phyloP scores from a whole-genome alignment of 2,329 filamentous ascomycete species.

The Botrytis medusae region DNA sequence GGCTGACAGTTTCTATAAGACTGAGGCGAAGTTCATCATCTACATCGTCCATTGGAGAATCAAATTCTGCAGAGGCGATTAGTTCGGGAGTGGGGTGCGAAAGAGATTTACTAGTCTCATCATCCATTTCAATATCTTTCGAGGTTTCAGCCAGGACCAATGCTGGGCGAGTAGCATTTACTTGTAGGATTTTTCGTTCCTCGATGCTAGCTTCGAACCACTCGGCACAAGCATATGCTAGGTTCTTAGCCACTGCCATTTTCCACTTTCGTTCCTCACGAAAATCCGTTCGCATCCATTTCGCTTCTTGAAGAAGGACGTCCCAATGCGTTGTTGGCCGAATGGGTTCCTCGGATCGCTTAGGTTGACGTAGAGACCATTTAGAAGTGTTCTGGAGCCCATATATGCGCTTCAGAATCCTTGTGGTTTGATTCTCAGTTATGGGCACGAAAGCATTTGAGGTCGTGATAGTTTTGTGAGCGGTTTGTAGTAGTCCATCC shows the following conservation, averaged over 20 bases:
- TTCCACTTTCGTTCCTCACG: slow-evolving; percentile 95
- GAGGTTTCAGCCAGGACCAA: slow-evolving; percentile 30
- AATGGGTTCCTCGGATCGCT: slow-evolving; percentile 77
- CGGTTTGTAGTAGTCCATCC: slow-evolving; percentile 73
- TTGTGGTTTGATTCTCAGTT: slow-evolving; percentile 82
- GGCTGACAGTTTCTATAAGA: slow-evolving; percentile 53
- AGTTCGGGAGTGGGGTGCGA: slow-evolving; percentile 65
- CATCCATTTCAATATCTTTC: slow-evolving; percentile 41
- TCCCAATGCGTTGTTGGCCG: slow-evolving; percentile 81
- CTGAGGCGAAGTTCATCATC: slow-evolving; percentile 39
- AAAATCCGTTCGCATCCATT: slow-evolving; percentile 98
- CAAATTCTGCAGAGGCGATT: slow-evolving; percentile 61
- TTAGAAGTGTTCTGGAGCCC: slow-evolving; percentile 86
- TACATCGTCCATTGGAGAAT: slow-evolving; percentile 51
- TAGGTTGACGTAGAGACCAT: slow-evolving; percentile 89
- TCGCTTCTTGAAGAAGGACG: slow-evolving; percentile 83
- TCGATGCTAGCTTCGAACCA: slow-evolving; percentile 69
- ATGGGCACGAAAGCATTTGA: slow-evolving; percentile 80
- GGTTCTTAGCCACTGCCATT: slow-evolving; percentile 71
- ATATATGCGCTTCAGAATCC: slow-evolving; percentile 83
- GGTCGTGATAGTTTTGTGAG: slow-evolving; percentile 88
- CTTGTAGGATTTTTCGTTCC: slow-evolving; percentile 66
- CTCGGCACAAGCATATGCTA: slow-evolving; percentile 80
- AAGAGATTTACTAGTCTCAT: slow-evolving; percentile 33
- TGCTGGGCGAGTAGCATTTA: slow-evolving; percentile 56